Conservation (phyloP, 2,329 filamentous ascomycete species). For the Penicillium psychrosexuale region DNA sequence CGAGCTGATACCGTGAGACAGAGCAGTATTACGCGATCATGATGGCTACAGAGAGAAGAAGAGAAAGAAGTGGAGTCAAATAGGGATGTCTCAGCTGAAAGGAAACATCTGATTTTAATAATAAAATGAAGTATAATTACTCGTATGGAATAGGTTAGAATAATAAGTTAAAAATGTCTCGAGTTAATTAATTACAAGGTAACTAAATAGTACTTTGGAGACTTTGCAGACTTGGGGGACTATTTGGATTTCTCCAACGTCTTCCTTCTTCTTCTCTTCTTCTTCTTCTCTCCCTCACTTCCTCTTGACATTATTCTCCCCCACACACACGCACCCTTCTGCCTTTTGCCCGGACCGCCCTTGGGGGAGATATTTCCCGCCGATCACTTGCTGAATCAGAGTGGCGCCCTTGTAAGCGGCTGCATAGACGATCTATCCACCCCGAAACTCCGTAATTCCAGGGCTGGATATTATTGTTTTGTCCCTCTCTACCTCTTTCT, state of each 20-base stretch:
- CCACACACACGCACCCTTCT: neutral
- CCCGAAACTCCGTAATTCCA: slow-evolving; percentile 2
- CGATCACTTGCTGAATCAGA: slow-evolving; percentile 22
- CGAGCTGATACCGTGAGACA: slow-evolving; percentile 1
- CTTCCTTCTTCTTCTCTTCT: neutral
- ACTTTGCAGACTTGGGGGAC: neutral
- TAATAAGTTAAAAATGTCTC: neutral
- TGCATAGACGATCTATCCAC: slow-evolving; percentile 17
- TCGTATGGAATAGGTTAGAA: neutral
- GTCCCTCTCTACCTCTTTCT: slow-evolving; percentile 3
- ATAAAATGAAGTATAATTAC: neutral
- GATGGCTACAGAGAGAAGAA: neutral
- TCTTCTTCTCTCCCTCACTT: slow-evolving; percentile 10
- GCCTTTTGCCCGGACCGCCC: neutral
- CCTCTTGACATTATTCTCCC: neutral
- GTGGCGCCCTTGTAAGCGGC: slow-evolving; percentile 14
- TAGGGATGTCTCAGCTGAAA: neutral
- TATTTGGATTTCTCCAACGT: neutral
- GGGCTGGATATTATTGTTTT: slow-evolving; percentile 4
- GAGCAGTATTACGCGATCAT: neutral
- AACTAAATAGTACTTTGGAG: neutral
- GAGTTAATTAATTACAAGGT: neutral
- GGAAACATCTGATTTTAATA: neutral
- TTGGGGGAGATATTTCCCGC: slow-evolving; percentile 9
- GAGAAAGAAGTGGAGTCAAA: slow-evolving; percentile 1